A percentile compares a stretch with the other conserved stretches of the same genome.
These are phyloP conservation scores for Psidium guajava DNA, from an alignment of 345 rosid species.

Conservation along the genomic window DNA sequence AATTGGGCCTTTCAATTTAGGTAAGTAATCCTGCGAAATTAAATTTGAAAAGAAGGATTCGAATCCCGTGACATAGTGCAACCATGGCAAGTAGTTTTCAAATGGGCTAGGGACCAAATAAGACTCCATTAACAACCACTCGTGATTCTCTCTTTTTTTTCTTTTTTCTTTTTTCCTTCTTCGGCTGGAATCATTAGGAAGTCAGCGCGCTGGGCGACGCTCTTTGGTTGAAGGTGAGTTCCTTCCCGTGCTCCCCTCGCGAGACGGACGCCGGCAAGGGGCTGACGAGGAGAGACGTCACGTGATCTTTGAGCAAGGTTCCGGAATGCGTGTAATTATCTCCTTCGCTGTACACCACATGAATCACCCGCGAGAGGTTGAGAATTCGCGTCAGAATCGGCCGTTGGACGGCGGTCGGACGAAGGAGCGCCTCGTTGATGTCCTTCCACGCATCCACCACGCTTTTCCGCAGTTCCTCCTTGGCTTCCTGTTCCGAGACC, in stretches of 20 bases:
- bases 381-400: not conserved
- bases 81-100: too few relatives aligned
- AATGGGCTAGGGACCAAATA: not conserved
- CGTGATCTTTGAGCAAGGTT: not conserved
- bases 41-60: not conserved
- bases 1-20: not conserved
- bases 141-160: too few relatives aligned
- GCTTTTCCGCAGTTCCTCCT: not conserved
- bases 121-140: not conserved
- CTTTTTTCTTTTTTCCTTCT: too few relatives aligned
- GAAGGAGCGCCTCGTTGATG: not conserved
- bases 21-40: not conserved
- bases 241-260: not conserved
- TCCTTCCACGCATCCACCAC: not conserved
- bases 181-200: too few relatives aligned
- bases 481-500: not conserved
- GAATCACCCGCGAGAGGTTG: not conserved
- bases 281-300: not conserved
- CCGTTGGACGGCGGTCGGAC: not conserved
- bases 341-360: not conserved
- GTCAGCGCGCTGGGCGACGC: not conserved
- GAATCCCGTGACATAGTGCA: too few relatives aligned
- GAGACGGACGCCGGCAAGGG: not conserved
- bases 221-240: not conserved
- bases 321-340: not conserved